Conservation (phyloP, 805 yeast genomes). For the Grigorovia humatica region DNA sequence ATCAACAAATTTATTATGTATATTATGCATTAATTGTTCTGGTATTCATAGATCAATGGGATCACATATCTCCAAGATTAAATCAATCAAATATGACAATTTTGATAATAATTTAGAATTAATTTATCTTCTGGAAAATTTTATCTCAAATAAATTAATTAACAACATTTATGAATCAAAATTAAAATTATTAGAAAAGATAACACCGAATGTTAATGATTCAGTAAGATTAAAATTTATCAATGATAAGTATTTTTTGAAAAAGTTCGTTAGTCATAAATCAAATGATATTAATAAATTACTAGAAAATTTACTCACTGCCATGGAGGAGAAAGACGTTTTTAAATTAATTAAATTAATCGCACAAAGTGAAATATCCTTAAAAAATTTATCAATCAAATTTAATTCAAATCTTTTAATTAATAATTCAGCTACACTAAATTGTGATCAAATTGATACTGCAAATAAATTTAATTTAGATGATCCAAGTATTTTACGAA, state of each 20-base stretch:
- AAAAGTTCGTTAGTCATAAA: constrained; percentile 31
- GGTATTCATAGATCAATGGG: constrained; percentile 86
- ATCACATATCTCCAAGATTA: constrained; percentile 65
- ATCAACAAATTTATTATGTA: constrained; percentile 59
- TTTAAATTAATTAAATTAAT: constrained; percentile 13
- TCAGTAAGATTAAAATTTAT: constrained; percentile 50
- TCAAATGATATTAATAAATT: constrained; percentile 10
- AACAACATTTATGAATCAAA: constrained; percentile 54
- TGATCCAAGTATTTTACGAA: neutral
- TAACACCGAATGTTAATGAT: constrained; percentile 30
- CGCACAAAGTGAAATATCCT: constrained; percentile 12
- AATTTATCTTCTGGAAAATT: constrained; percentile 41
- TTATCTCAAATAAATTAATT: constrained; percentile 42
- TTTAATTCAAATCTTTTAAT: constrained; percentile 3
- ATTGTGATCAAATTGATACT: too few relatives aligned
- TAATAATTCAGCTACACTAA: constrained; percentile 8
- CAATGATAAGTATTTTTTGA: constrained; percentile 51
- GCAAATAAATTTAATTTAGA: neutral
- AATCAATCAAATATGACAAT: constrained; percentile 68
- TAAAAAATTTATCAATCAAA: constrained; percentile 9
- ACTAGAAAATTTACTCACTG: constrained; percentile 37
- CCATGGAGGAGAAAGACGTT: constrained; percentile 40
- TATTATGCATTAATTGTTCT: constrained; percentile 76
- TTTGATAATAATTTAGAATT: constrained; percentile 47
- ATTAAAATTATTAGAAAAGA: constrained; percentile 14